phyloP scores from a whole-genome alignment of 768 basidiomycete species.

The Mycena vitilis region DNA sequence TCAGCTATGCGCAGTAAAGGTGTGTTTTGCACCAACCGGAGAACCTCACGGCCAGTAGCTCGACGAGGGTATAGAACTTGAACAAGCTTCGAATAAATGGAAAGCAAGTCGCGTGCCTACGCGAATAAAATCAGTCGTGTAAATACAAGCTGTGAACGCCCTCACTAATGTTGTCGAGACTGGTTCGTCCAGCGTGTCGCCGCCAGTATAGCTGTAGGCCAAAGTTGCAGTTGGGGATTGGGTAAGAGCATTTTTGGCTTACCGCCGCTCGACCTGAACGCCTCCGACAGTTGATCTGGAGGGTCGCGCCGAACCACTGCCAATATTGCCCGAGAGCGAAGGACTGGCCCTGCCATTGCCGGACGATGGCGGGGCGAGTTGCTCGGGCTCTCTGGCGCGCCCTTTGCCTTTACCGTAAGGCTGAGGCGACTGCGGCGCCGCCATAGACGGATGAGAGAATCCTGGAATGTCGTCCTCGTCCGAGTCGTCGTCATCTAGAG shows the following conservation, averaged over 20 bases:
- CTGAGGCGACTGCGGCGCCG: conserved; percentile 47
- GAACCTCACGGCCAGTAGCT: conserved; percentile 79
- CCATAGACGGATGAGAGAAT: conserved; percentile 73
- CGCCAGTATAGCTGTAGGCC: conserved; percentile 73
- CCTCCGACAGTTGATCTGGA: conserved; percentile 83
- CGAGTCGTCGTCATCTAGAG: conserved; percentile 81
- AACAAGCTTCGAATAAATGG: conserved; percentile 92
- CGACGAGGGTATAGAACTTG: conserved; percentile 93
- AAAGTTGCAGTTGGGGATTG: conserved; percentile 5
- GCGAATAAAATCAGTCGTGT: conserved; percentile 11
- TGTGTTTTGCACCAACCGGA: conserved; percentile 62
- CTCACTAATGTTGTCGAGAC: conserved; percentile 86
- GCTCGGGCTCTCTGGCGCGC: conserved; percentile 68
- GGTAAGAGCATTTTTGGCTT: conserved; percentile 37
- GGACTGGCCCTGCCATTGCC: conserved; percentile 48
- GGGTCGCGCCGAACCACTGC: conserved; percentile 58
- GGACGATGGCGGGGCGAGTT: conserved; percentile 59
- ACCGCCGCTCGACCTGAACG: conserved; percentile 90
- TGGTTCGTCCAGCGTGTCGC: conserved; percentile 93
- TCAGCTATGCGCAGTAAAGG: conserved; percentile 18
- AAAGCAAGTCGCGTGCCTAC: conserved; percentile 88
- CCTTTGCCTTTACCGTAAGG: conserved; percentile 76
- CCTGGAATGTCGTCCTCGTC: conserved; percentile 86
- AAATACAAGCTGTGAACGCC: conserved; percentile 40
- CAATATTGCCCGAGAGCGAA: conserved; percentile 78